These are phyloP conservation scores for Lactarius evosmus DNA, from an alignment of 768 basidiomycete species.

Conservation along the genomic window DNA sequence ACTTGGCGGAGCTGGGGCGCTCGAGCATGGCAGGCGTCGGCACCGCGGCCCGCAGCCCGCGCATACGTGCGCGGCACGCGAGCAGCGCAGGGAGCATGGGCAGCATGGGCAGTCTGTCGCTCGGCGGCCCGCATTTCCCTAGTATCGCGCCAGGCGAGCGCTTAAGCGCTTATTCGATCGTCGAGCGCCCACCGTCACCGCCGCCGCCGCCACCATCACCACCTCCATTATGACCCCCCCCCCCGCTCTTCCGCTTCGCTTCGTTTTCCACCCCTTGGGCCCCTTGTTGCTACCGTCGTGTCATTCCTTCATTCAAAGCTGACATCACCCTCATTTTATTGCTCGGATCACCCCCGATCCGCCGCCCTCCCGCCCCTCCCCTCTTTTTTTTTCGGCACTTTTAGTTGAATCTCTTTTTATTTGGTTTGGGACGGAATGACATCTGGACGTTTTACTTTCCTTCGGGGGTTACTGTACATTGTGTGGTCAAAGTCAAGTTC, in stretches of 20 bases:
- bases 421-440: background rate
- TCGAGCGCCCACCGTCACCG: background rate
- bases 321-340: background rate
- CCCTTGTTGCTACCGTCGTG: background rate
- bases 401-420: background rate
- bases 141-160: constrained; percentile 15
- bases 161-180: constrained; percentile 4
- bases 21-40: constrained; percentile 47
- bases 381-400: background rate
- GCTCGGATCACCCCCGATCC: no score
- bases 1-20: constrained; percentile 10
- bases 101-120: constrained; percentile 9
- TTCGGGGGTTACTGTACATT: background rate
- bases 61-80: constrained; percentile 13
- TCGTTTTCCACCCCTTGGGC: background rate
- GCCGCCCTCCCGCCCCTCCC: no score
- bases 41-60: constrained; percentile 39
- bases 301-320: background rate
- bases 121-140: constrained; percentile 16
- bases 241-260: background rate
- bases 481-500: no score
- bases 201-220: background rate
- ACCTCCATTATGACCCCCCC: background rate
- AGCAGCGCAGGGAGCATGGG: constrained; percentile 4
- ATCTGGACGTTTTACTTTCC: background rate